Evolutionary conservation across 2,329 filamentous ascomycete species (phyloP).

Genomic region (Basipetospora chlamydospora): DNA sequence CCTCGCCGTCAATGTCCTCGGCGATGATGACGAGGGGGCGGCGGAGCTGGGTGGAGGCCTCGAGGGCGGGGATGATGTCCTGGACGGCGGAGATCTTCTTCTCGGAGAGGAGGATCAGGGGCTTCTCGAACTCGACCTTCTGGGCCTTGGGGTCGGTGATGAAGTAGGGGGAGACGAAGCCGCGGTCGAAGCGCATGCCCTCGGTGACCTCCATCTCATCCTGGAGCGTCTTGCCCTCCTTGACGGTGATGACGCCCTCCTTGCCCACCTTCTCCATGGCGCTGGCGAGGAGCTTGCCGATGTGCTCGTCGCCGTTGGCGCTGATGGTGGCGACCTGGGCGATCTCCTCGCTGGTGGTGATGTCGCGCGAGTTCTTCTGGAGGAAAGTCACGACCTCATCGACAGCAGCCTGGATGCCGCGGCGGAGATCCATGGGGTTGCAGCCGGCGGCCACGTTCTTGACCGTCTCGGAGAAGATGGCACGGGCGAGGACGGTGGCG

Average conservation of each 20-base stretch:
- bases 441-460: constrained; percentile 99
- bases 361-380: constrained; percentile 91
- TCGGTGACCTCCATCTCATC: constrained; percentile 98
- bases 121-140: constrained; percentile 99
- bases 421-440: constrained; percentile 98
- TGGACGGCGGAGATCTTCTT: constrained; percentile 99
- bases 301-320: constrained; percentile 90
- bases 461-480: constrained; percentile 99
- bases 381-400: constrained; percentile 90
- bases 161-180: constrained; percentile 98
- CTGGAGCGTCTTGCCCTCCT: constrained; percentile 97
- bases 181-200: constrained; percentile 99
- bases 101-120: constrained; percentile 93
- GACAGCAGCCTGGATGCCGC: constrained; percentile 92
- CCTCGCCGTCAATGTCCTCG: constrained; percentile 97
- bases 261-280: constrained; percentile 99
- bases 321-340: constrained; percentile 97
- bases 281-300: constrained; percentile 89
- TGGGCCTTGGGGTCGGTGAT: constrained; percentile 98
- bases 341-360: constrained; percentile 93
- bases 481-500: constrained; percentile 87
- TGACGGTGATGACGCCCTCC: constrained; percentile 99
- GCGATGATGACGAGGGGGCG: constrained; percentile 96
- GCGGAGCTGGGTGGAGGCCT: constrained; percentile 89
- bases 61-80: constrained; percentile 95